phyloP scores from a whole-genome alignment of 352 stramenopile species.

The Albugo candida region DNA sequence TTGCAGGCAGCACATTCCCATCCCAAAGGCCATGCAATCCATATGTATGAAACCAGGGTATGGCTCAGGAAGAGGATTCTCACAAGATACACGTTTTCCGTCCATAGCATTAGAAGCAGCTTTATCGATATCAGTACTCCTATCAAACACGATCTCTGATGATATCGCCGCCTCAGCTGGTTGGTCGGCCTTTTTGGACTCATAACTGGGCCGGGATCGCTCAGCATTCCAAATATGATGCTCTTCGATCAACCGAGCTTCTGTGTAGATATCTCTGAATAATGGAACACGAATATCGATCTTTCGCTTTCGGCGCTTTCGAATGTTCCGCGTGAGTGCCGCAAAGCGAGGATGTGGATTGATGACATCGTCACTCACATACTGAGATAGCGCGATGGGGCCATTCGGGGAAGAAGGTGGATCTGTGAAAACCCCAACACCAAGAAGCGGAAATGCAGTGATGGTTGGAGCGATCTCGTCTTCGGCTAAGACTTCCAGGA shows the following conservation, averaged over 20 bases:
- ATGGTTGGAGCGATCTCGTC: slow-evolving; percentile 95
- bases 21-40: slow-evolving; percentile 99
- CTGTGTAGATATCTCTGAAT: slow-evolving; percentile 68
- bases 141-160: no score
- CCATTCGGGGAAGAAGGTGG: slow-evolving; percentile 35
- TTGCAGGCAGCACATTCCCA: slow-evolving; percentile 99
- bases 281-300: slow-evolving; percentile 77
- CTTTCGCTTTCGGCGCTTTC: slow-evolving; percentile 77
- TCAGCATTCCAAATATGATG: slow-evolving; percentile 60
- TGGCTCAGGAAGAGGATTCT: slow-evolving; percentile 35
- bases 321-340: slow-evolving; percentile 97
- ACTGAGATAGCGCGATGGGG: slow-evolving; percentile 84
- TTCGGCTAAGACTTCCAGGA: slow-evolving; percentile 84
- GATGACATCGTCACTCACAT: slow-evolving; percentile 95
- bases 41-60: slow-evolving; percentile 91
- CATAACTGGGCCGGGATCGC: slow-evolving; percentile 52
- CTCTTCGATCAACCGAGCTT: slow-evolving; percentile 48
- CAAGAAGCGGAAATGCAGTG: slow-evolving; percentile 92
- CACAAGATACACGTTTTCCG: slow-evolving; percentile 11
- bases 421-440: slow-evolving; percentile 84
- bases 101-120: slow-evolving; percentile 6
- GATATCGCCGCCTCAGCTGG: no score
- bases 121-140: slow-evolving; percentile 8
- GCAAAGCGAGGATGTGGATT: slow-evolving; percentile 98
- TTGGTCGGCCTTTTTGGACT: slow-evolving; percentile 24